Base-by-base conservation (phyloP, 345 rosid species). In the Passiflora organensis region DNA sequence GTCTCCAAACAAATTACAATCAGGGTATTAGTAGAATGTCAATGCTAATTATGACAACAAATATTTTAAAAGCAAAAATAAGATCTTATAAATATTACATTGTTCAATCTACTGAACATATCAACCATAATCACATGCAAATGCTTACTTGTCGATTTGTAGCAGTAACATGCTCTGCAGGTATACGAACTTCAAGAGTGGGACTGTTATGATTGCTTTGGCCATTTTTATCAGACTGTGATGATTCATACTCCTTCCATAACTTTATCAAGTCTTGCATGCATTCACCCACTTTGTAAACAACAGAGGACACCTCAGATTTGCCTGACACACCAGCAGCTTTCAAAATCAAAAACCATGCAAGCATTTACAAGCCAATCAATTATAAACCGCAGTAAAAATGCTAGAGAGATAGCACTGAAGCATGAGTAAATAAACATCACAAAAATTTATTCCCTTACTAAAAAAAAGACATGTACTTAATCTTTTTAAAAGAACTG, bases 81-180 rank as follows among this genome's bases (percentile, higher is more conserved):
- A 52, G 43, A 64, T 18, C 28, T 20, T 18, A 28, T 9, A 13
- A 43, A 50, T 17, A n/a, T 13, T 2, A 6, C 20, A 50, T 10
- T 24, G 8, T 22, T 19, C 16, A 52, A 22, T 16, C 13, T 14
- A 21, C n/a, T 16, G 13, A 23, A 37, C 11, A 18, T 36, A 39
- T 52, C 54, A 41, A 59, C 54, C 49, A 47, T 46, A 32, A 54
- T 18, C 44, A 32, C 15, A 68, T 62, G 57, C 22, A 48, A 54
- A 23, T 43, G 63, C 89, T 76, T 85, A 89, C 99, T 78, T 94
- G 97, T 58, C 95, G 97, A 80, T 94, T 94, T 6, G 97, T 87
- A 53, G 99, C 99, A 78, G 97, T 87, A 48, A 94, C 95, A 83
- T 94, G 85, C 58, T 94, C 97, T 51, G 99, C 95, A 42, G 97